Evolutionary conservation across 768 basidiomycete species (phyloP), one percentile per base, ranked within the genome.

Genomic region (Leccinum ochraceum): DNA sequence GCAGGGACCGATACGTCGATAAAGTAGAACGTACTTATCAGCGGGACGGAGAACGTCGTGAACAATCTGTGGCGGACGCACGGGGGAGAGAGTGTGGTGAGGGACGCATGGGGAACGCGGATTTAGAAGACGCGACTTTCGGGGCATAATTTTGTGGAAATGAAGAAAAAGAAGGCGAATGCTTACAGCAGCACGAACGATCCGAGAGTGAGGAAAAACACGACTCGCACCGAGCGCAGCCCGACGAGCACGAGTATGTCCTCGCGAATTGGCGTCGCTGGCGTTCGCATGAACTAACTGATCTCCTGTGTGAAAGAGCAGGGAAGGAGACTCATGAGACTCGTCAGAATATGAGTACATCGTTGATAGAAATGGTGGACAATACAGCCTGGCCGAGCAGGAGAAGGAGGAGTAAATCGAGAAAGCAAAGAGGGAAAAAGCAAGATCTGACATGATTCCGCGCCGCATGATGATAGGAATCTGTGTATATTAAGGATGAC

Each of bases 341-440:
- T 36, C 3, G 30, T 16, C 48, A 3, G 32, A 22, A 32, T 36
- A 34, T 37, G 60, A 57, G 51, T 69, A 69, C 69, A 69, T 49
- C 57, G 52, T 22, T 53, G 30, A 57, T 22, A 55, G 51, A 58
- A 58, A 46, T 46, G 26, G 39, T 34, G 53, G 58, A 66, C 3
- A 64, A 59, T 52, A 69, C 54, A 52, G 26, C 69, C 69, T 65
- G 69, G 44, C 69, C 67, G 39, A 32, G 69, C 69, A 70, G 70
- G 69, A 56, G 34, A 57, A 37, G 30, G 26, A 26, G 26, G 4
- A 53, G 55, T 58, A 37, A 58, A 30, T 3, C 1, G 62, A 56
- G 42, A 53, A 60, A 39, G 32, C 53, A 32, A 54, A 54, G 26
- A n/a, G 22, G 20, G 32, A 22, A 60, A 62, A 60, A 64, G 28